Conservation (phyloP, 202 grass and related monocot species). For the Saccharum hybrid region DNA sequence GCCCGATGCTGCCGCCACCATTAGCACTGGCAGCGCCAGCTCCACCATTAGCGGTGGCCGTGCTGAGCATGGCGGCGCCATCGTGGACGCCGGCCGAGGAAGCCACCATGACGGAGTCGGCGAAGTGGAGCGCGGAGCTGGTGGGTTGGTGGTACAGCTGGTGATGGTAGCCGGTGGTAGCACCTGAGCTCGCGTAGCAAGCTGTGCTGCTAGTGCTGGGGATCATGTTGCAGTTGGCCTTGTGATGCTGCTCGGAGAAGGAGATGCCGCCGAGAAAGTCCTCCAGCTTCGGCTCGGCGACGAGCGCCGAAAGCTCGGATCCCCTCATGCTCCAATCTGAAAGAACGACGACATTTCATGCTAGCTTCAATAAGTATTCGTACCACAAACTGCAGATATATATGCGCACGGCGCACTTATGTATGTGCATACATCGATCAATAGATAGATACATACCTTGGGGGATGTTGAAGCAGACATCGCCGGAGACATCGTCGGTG, state of each 20-base stretch:
- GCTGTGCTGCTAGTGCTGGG: slow-evolving; percentile 11
- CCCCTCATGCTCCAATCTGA: slow-evolving; percentile 92
- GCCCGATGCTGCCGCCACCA: slow-evolving; percentile 54
- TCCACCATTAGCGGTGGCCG: slow-evolving; percentile 6
- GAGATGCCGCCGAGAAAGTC: slow-evolving; percentile 90
- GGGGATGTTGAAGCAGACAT: slow-evolving; percentile 67
- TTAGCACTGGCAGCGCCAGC: not conserved
- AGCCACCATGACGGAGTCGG: slow-evolving; percentile 56
- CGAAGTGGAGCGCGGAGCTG: slow-evolving; percentile 60
- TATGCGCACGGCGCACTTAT: not conserved
- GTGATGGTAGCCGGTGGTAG: slow-evolving; percentile 47
- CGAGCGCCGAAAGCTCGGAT: slow-evolving; percentile 86
- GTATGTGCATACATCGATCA: not conserved
- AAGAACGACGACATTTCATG: slow-evolving; percentile 12
- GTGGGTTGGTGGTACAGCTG: slow-evolving; percentile 48
- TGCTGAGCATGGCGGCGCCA: slow-evolving; percentile 25
- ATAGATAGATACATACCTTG: slow-evolving; percentile 36
- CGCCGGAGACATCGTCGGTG: slow-evolving; percentile 46
- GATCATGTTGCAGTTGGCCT: slow-evolving; percentile 41
- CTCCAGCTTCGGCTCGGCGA: slow-evolving; percentile 87
- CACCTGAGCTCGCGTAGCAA: slow-evolving; percentile 41
- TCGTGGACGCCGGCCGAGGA: slow-evolving; percentile 38
- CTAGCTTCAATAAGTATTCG: slow-evolving; percentile 21
- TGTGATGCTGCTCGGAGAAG: slow-evolving; percentile 70
- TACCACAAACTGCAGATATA: not conserved